These are phyloP conservation scores for Dujonia santamariae DNA, from an alignment of 1,139 yeast species.

Conservation along the genomic window DNA sequence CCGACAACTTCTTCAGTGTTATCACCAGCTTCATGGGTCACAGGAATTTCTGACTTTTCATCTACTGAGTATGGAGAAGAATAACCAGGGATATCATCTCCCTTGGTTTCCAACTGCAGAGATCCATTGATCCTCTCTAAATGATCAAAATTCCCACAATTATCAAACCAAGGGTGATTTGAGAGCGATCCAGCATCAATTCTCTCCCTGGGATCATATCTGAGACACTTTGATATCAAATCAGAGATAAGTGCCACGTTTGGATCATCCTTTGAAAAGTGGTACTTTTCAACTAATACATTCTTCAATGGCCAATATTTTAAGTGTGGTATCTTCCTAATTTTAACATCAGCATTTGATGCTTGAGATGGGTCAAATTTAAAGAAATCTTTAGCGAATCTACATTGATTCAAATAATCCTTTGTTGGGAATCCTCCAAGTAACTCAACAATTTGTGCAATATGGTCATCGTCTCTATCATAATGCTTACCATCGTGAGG, in stretches of 20 bases:
- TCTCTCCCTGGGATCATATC: slow-evolving; percentile 31
- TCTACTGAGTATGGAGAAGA: slow-evolving; percentile 11
- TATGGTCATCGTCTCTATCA: slow-evolving; percentile 78
- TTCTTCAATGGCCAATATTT: slow-evolving; percentile 68
- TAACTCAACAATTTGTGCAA: slow-evolving; percentile 75
- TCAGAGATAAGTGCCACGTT: slow-evolving; percentile 31
- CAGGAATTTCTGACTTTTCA: slow-evolving; percentile 1
- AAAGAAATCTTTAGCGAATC: slow-evolving; percentile 51
- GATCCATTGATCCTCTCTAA: slow-evolving; percentile 14
- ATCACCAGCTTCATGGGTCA: not conserved
- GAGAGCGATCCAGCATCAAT: slow-evolving; percentile 40
- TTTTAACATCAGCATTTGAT: slow-evolving; percentile 24
- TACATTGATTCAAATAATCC: slow-evolving; percentile 48
- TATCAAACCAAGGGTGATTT: slow-evolving; percentile 41
- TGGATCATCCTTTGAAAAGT: slow-evolving; percentile 30
- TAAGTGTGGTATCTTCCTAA: slow-evolving; percentile 58
- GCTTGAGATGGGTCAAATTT: slow-evolving; percentile 21
- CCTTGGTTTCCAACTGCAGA: slow-evolving; percentile 25
- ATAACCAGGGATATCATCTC: slow-evolving; percentile 27
- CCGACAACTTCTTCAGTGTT: too few species aligned
- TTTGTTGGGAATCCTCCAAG: slow-evolving; percentile 56
- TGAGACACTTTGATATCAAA: slow-evolving; percentile 38
- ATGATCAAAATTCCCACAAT: slow-evolving; percentile 9
- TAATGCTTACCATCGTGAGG: slow-evolving; percentile 66
- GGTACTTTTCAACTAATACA: slow-evolving; percentile 61